phyloP scores from a whole-genome alignment of 495 filamentous ascomycete species.

The Annulohypoxylon stygium region DNA sequence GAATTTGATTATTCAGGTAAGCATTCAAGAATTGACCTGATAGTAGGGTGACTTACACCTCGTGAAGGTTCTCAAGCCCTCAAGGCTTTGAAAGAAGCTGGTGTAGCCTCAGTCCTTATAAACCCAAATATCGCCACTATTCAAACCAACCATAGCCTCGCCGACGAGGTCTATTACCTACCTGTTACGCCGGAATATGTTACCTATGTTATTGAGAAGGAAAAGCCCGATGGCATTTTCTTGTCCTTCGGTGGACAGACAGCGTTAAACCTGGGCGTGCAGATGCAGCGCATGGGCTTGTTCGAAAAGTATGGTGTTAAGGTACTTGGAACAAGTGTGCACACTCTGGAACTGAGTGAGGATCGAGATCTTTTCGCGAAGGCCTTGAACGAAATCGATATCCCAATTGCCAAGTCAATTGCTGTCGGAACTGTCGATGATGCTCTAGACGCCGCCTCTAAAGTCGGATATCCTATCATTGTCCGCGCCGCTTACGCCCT shows the following conservation, averaged over 20 bases:
- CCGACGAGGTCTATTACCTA: slow-evolving; percentile 98
- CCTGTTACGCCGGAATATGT: slow-evolving; percentile 97
- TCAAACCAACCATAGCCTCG: slow-evolving; percentile 94
- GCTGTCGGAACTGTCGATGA: slow-evolving; percentile 92
- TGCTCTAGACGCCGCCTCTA: slow-evolving; percentile 84
- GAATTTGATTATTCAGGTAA: slow-evolving; percentile 98
- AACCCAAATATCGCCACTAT: slow-evolving; percentile 99
- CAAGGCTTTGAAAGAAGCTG: slow-evolving; percentile 97
- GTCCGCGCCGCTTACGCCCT: slow-evolving; percentile 96
- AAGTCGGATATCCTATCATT: slow-evolving; percentile 96
- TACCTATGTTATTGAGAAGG: slow-evolving; percentile 94
- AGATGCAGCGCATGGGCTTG: slow-evolving; percentile 96
- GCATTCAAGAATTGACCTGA: slow-evolving; percentile 52
- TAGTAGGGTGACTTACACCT: slow-evolving; percentile 26
- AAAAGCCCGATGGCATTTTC: slow-evolving; percentile 96
- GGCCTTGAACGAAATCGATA: slow-evolving; percentile 89
- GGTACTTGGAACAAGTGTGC: slow-evolving; percentile 93
- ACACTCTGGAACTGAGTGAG: slow-evolving; percentile 94
- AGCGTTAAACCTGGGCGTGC: slow-evolving; percentile 93
- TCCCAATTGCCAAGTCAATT: slow-evolving; percentile 95
- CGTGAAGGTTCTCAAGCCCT: slow-evolving; percentile 88
- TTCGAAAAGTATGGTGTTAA: slow-evolving; percentile 95
- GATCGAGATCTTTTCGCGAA: slow-evolving; percentile 96
- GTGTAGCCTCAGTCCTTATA: slow-evolving; percentile 93
- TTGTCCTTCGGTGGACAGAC: slow-evolving; percentile 98